Conservation (phyloP, 2,329 filamentous ascomycete genomes). For the Golovinomyces cichoracearum region DNA sequence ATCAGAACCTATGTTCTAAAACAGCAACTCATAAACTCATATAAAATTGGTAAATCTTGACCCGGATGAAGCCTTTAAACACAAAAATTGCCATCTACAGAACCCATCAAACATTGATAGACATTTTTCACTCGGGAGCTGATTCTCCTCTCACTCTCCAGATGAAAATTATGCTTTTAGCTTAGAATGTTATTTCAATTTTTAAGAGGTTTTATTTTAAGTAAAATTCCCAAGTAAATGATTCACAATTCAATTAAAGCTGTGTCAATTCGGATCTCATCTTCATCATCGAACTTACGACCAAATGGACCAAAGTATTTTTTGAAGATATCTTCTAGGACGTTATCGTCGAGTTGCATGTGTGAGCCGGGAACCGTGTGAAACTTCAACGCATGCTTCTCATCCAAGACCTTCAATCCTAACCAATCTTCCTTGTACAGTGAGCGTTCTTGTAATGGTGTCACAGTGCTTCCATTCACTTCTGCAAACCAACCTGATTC, state of each 20-base stretch:
- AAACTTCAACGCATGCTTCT: slow-evolving; percentile 55
- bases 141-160: too few species aligned
- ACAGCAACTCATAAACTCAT: too few species aligned
- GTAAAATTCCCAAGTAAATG: too few species aligned
- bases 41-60: too few species aligned
- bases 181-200: neutral
- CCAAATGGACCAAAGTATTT: slow-evolving; percentile 19
- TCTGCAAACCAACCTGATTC: slow-evolving; percentile 80
- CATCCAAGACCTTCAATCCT: slow-evolving; percentile 53
- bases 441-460: slow-evolving; percentile 37
- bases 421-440: slow-evolving; percentile 88
- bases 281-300: neutral
- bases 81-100: too few species aligned
- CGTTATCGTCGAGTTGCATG: slow-evolving; percentile 48
- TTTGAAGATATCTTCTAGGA: slow-evolving; percentile 23
- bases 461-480: slow-evolving; percentile 45
- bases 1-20: too few species aligned
- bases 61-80: too few species aligned
- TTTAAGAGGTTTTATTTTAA: too few species aligned
- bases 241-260: neutral
- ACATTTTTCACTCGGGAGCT: too few species aligned
- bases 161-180: too few species aligned
- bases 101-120: too few species aligned
- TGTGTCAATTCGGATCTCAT: slow-evolving; percentile 7
- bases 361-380: slow-evolving; percentile 48